Percentiles rank a stretch among this genome's conserved stretches.
phyloP scores from a whole-genome alignment of 345 rosid species.

The Dipteronia sinensis region DNA sequence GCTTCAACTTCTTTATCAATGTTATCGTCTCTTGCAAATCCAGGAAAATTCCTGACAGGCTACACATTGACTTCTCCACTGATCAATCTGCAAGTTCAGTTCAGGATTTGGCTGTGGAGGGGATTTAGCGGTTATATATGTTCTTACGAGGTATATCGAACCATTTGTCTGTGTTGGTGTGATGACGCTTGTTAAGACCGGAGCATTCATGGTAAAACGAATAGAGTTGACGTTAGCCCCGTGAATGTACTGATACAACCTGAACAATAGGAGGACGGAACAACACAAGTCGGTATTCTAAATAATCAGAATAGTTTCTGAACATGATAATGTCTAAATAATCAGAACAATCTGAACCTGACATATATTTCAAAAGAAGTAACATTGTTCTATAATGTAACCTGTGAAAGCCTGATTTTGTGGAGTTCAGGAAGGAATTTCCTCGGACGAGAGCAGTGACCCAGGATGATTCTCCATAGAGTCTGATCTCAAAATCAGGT shows the following conservation, averaged over 20 bases:
- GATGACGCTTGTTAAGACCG: constrained; percentile 42
- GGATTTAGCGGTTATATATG: constrained; percentile 22
- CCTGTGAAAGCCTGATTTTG: constrained; percentile 57
- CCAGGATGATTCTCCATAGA: constrained; percentile 37
- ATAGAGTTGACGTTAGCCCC: constrained; percentile 40
- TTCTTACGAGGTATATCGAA: constrained; percentile 17
- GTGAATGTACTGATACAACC: constrained; percentile 52
- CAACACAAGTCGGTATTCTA: neutral
- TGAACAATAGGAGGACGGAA: constrained; percentile 7
- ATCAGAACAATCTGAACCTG: neutral
- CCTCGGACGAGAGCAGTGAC: constrained; percentile 42
- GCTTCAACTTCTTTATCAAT: constrained; percentile 33
- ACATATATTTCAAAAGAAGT: neutral
- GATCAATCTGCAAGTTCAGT: constrained; percentile 36
- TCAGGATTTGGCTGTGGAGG: constrained; percentile 44
- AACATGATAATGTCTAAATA: no score
- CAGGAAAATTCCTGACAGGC: constrained; percentile 48
- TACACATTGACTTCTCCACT: constrained; percentile 39
- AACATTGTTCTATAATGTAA: neutral
- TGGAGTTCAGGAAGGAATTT: constrained; percentile 40
- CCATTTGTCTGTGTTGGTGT: constrained; percentile 10
- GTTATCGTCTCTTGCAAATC: constrained; percentile 45
- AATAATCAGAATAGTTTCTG: no score
- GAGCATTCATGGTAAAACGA: constrained; percentile 38
- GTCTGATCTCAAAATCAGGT: constrained; percentile 49